Evolutionary conservation across 208 protist species (phyloP).

Genomic region (Naegleria fowleri): DNA sequence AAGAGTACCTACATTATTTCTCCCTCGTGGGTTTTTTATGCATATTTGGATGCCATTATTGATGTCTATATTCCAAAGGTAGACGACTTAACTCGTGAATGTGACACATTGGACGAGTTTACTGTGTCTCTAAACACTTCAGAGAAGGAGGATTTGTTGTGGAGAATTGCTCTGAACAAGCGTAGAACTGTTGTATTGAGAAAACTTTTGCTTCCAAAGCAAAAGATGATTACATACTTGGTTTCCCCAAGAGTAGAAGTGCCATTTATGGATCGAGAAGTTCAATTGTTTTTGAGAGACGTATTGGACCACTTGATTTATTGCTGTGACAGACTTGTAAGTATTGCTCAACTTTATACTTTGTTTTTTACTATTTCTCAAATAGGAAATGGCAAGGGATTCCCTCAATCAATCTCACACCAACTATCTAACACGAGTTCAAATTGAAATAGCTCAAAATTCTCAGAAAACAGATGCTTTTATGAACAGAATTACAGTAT

Average conservation of each 20-base stretch:
- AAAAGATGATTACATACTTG: background rate
- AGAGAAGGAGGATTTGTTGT: background rate
- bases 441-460: background rate
- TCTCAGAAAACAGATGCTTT: background rate
- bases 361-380: too few species aligned
- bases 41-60: background rate
- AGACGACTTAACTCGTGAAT: background rate
- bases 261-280: background rate
- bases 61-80: conserved; percentile 10
- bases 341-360: too few species aligned
- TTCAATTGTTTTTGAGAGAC: conserved; percentile 2
- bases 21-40: background rate
- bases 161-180: background rate
- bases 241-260: background rate
- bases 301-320: background rate
- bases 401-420: background rate
- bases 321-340: background rate
- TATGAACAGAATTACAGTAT: background rate
- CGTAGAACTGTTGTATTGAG: background rate
- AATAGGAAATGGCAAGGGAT: background rate
- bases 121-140: background rate
- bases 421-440: background rate
- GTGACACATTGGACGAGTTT: background rate
- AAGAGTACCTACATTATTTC: background rate
- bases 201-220: background rate